Percentiles rank a stretch among this genome's conserved stretches.
Evolutionary conservation across 2,329 filamentous ascomycete genomes (phyloP).

Genomic region (Lecanicillium sp.): DNA sequence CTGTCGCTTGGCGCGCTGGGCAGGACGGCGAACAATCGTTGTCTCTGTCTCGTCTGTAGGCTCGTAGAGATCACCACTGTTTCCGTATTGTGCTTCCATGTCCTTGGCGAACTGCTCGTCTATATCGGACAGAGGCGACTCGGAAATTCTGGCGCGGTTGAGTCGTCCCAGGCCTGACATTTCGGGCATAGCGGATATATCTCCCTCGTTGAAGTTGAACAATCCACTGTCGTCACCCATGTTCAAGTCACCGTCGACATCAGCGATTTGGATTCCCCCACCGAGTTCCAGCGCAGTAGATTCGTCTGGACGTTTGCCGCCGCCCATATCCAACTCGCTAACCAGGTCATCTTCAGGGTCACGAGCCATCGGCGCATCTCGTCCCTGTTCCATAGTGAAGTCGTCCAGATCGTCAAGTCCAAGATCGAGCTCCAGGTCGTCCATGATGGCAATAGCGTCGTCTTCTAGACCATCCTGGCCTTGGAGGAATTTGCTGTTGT

Average conservation of each 20-base stretch:
- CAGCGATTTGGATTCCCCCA: slow-evolving; percentile 53
- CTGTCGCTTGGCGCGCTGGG: slow-evolving; percentile 67
- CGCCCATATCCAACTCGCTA: slow-evolving; percentile 55
- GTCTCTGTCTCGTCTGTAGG: slow-evolving; percentile 51
- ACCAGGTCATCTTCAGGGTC: slow-evolving; percentile 65
- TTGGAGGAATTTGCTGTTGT: slow-evolving; percentile 75
- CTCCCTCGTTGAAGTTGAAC: slow-evolving; percentile 49
- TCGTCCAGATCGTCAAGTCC: slow-evolving; percentile 65
- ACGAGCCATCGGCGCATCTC: slow-evolving; percentile 68
- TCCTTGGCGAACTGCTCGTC: slow-evolving; percentile 57
- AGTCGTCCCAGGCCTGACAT: slow-evolving; percentile 41
- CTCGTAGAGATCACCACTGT: slow-evolving; percentile 55
- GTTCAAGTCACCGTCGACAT: slow-evolving; percentile 55
- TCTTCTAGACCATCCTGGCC: slow-evolving; percentile 56
- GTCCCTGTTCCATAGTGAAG: slow-evolving; percentile 75
- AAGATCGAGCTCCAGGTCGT: slow-evolving; percentile 66
- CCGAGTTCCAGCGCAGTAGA: slow-evolving; percentile 49
- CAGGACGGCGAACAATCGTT: slow-evolving; percentile 58
- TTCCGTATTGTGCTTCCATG: slow-evolving; percentile 52
- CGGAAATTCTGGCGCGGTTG: slow-evolving; percentile 56
- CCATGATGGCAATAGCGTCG: slow-evolving; percentile 50
- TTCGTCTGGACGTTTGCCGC: slow-evolving; percentile 52
- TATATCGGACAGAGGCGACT: slow-evolving; percentile 65
- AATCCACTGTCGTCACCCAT: slow-evolving; percentile 61
- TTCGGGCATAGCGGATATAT: slow-evolving; percentile 44